These are phyloP conservation scores for Diaporthe longicolla DNA, from an alignment of 2,329 filamentous ascomycete genomes.

Conservation along the genomic window DNA sequence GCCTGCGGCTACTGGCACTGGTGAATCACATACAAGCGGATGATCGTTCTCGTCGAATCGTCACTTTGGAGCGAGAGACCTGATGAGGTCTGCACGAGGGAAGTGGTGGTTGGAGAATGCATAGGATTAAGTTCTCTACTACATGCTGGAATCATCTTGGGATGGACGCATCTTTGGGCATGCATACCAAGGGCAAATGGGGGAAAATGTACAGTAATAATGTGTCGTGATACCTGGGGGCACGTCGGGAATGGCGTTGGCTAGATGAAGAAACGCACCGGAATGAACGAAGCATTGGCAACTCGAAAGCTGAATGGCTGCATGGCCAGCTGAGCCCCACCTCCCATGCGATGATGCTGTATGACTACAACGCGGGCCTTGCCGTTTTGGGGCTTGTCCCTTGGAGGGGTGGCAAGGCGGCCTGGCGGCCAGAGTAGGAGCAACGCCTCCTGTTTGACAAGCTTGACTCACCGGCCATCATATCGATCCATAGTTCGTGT, in stretches of 20 bases:
- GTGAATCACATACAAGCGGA: constrained; percentile 8
- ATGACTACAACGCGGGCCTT: constrained; percentile 42
- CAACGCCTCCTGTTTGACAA: not conserved
- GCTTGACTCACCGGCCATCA: constrained; percentile 38
- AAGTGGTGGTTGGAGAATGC: not conserved
- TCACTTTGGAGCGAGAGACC: not conserved
- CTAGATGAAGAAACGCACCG: constrained; percentile 10
- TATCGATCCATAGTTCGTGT: constrained; percentile 16
- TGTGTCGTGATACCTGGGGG: constrained; percentile 18
- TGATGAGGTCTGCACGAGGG: not conserved
- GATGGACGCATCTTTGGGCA: not conserved
- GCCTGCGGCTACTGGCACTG: constrained; percentile 6
- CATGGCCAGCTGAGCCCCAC: constrained; percentile 2
- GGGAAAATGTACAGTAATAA: constrained; percentile 39
- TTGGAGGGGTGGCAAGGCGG: constrained; percentile 19
- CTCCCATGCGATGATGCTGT: constrained; percentile 34
- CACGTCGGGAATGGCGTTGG: constrained; percentile 21
- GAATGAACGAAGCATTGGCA: constrained; percentile 25
- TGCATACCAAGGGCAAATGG: constrained; percentile 1
- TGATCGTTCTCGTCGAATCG: constrained; percentile 10
- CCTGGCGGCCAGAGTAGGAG: not conserved
- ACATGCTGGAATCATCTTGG: constrained; percentile 17
- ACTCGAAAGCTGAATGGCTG: constrained; percentile 16
- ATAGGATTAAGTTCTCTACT: not conserved
- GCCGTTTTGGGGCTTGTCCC: constrained; percentile 35